Evolutionary conservation across 352 stramenopile species (phyloP).

Genomic region (Globisporangium emineosum): DNA sequence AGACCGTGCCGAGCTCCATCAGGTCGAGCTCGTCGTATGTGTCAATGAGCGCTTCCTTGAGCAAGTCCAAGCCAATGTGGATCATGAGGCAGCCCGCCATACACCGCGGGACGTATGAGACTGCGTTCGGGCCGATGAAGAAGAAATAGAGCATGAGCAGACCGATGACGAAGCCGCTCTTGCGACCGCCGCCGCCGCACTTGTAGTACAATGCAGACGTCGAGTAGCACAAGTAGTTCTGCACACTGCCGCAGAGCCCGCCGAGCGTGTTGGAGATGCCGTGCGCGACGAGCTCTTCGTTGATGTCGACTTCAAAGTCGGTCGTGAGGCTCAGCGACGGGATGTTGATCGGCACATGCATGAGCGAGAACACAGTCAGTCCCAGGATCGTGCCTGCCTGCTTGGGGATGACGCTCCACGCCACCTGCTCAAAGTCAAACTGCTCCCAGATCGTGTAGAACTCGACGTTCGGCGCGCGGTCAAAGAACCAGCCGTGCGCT

Average conservation of each 20-base stretch:
- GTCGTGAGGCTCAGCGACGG: conserved; percentile 84
- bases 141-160: conserved; percentile 84
- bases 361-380: conserved; percentile 91
- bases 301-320: conserved; percentile 90
- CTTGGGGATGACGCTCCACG: conserved; percentile 71
- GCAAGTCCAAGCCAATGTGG: conserved; percentile 88
- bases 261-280: conserved; percentile 89
- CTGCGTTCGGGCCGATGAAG: conserved; percentile 81
- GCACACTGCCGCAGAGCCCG: conserved; percentile 83
- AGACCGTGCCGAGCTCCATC: conserved; percentile 90
- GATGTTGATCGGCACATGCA: conserved; percentile 96
- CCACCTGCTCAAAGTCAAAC: conserved; percentile 62
- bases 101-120: conserved; percentile 87
- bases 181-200: conserved; percentile 71
- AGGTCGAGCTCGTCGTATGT: conserved; percentile 85
- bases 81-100: conserved; percentile 93
- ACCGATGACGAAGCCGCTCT: conserved; percentile 61
- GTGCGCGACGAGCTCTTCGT: conserved; percentile 91
- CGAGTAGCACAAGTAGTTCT: conserved; percentile 92
- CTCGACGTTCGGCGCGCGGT: conserved; percentile 54
- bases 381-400: conserved; percentile 79
- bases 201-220: conserved; percentile 88
- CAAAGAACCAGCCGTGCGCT: conserved; percentile 74
- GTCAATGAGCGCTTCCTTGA: conserved; percentile 89
- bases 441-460: conserved; percentile 80